Evolutionary conservation across 2,329 filamentous ascomycete genomes (phyloP).

Genomic region (Dactylellina cionopaga): DNA sequence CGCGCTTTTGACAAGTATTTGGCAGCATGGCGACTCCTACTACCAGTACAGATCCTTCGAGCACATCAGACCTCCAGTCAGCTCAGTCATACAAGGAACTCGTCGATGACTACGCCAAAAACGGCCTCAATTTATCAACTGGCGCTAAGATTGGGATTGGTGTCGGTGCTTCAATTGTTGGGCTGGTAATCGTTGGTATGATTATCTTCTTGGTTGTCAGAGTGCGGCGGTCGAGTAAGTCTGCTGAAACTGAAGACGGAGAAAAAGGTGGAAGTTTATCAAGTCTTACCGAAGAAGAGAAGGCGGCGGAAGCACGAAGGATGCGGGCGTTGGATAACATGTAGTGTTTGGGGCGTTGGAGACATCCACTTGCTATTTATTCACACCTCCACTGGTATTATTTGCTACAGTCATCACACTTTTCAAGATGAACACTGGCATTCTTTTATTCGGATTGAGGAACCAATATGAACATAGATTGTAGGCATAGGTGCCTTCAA

Average conservation of each 20-base stretch:
- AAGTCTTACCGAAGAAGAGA: constrained; percentile 24
- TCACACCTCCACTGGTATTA: no score
- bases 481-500: no score
- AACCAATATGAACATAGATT: no score
- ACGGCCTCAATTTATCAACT: constrained; percentile 22
- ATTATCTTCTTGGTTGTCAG: constrained; percentile 24
- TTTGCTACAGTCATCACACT: no score
- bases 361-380: no score
- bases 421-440: no score
- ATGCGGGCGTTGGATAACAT: constrained; percentile 32
- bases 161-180: constrained; percentile 26
- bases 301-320: constrained; percentile 27
- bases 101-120: constrained; percentile 27
- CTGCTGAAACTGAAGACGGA: neutral
- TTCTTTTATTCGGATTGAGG: no score
- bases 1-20: no score
- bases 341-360: no score
- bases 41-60: neutral
- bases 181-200: constrained; percentile 38
- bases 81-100: constrained; percentile 17
- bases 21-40: constrained; percentile 1
- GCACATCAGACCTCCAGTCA: neutral
- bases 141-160: constrained; percentile 37
- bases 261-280: constrained; percentile 1
- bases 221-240: constrained; percentile 8